phyloP scores from a whole-genome alignment of 2,329 filamentous ascomycete genomes.

The Myriosclerotinia duriaeana region DNA sequence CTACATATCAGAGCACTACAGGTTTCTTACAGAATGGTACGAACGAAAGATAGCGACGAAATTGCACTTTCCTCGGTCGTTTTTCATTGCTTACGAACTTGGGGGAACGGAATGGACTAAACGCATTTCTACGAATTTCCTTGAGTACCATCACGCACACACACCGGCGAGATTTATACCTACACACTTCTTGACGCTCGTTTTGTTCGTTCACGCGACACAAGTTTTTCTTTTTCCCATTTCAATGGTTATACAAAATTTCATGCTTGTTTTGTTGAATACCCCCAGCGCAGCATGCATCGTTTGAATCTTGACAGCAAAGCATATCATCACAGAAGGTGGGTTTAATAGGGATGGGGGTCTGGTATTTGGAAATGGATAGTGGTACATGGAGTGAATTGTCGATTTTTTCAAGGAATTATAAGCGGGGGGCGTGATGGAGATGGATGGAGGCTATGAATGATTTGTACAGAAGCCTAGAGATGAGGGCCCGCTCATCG shows the following conservation, averaged over 20 bases:
- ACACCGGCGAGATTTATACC: conserved; percentile 10
- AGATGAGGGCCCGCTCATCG: not conserved
- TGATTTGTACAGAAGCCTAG: conserved; percentile 2
- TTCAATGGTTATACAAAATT: conserved; percentile 15
- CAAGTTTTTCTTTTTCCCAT: conserved; percentile 22
- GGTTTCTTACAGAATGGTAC: conserved; percentile 5
- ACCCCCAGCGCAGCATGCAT: conserved; percentile 24
- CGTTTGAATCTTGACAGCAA: conserved; percentile 23
- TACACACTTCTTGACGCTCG: conserved; percentile 18
- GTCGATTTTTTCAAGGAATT: conserved; percentile 18
- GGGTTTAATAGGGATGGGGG: conserved; percentile 22
- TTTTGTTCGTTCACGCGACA: conserved; percentile 12
- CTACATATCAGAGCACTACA: not conserved
- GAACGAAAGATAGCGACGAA: conserved; percentile 10
- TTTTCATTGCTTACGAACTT: conserved; percentile 20
- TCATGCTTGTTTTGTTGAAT: conserved; percentile 26
- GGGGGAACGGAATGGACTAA: conserved; percentile 12
- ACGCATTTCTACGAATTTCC: conserved; percentile 24
- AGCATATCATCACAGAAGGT: conserved; percentile 22
- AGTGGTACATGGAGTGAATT: conserved; percentile 15
- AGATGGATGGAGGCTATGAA: conserved; percentile 9
- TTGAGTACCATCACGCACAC: conserved; percentile 11
- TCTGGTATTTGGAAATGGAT: conserved; percentile 23
- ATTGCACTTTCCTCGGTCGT: conserved; percentile 16
- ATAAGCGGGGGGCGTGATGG: conserved; percentile 16